Evolutionary conservation across 139 green algal species (phyloP), one percentile per base, ranked within the genome.

Genomic region (Volvox africanus): DNA sequence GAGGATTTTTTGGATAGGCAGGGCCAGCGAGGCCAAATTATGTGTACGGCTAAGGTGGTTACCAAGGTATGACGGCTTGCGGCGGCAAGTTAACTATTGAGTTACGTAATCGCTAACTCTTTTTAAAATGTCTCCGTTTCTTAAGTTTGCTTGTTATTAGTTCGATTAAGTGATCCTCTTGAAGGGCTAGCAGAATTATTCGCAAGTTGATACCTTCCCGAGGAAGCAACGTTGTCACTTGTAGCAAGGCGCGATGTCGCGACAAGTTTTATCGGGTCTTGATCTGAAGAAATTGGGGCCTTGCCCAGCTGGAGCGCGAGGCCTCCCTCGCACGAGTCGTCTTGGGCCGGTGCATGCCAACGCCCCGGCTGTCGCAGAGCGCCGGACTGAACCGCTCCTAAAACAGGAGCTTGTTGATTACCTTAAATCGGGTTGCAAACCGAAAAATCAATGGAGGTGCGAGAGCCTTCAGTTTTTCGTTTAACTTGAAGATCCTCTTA

Each of bases 381-480:
- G 86, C 0, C 81, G 88, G n/a, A 87, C 76, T 20, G 80, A 82
- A 26, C 91, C 93, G 0, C 81, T 98, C 2, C 92, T 91, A 0
- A 97, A 97, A 61, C 93, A 97, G 33, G 97, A 99, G 28, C 89
- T 99, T 0, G 93, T 99, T 3, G 68, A 92, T 0, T 98, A 98
- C 83, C 75, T 99, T 0, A 89, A 75, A 1, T 95, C 93, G 1
- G 98, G 98, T 13, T 99, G 97, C 92, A 99, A 97, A 83, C 95
- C 98, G 1, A 92, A 91, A 2, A 87, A 94, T n/a, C 62, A 96
- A 68, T 99, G 96, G 96, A 95, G 97, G 96, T 98, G 82, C 22
- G 93, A 24, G 24, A 73, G 65, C 24, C 24, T 73, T 73, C 65
- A 28, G 24, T 73, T 30, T 73, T 73, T 73, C 5, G 44, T 55